Base-by-base conservation (phyloP, 805 yeast species). In the Ogataea dorogensis region DNA sequence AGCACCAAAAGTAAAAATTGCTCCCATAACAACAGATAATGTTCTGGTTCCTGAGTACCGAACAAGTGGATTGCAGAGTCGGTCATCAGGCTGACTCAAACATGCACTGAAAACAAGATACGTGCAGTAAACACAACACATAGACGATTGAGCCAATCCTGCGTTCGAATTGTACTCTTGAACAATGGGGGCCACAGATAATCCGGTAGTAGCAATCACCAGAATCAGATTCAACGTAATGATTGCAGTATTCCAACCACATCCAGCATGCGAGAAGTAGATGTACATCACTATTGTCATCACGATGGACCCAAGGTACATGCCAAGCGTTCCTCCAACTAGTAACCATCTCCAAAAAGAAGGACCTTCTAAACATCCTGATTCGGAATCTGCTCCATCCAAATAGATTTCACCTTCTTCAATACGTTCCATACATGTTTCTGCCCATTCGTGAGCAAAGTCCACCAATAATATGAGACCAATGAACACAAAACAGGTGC, bases 401-500 rank as follows among this genome's bases (percentile, higher is more conserved):
- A 38, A 69, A 61, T 61, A 63, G 14, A 63, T 62, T 33, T 79
- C 84, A 40, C 84, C 91, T 51, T 81, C 79, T 56, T 93, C 98
- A 26, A 93, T 86, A 51, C 87, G 85, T 47, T 82, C 88, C 36
- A 93, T 72, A 59, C 98, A 93, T 6, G 84, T 85, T 53, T 93
- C 99, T 0, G 98, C 97, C 96, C 97, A 93, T 49, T 91, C 91
- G 61, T 93, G 98, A 4, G 98, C 98, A 70, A 87, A 93, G 61
- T 93, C 98, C 20, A 93, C 97, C 31, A 93, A 67, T 32, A 93
- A 68, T 10, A 94, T 83, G 40, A 93, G 71, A 1, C 98, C 98
- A 43, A 93, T 86, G 11, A 93, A 79, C 23, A 91, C 75, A 63
- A 93, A 93, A 4, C 88, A 54, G 3, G 91, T 83, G 28, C 96